Percentiles rank a stretch among this genome's conserved stretches.
These are phyloP conservation scores for Candida germanica DNA, from an alignment of 805 yeast genomes.

Conservation along the genomic window DNA sequence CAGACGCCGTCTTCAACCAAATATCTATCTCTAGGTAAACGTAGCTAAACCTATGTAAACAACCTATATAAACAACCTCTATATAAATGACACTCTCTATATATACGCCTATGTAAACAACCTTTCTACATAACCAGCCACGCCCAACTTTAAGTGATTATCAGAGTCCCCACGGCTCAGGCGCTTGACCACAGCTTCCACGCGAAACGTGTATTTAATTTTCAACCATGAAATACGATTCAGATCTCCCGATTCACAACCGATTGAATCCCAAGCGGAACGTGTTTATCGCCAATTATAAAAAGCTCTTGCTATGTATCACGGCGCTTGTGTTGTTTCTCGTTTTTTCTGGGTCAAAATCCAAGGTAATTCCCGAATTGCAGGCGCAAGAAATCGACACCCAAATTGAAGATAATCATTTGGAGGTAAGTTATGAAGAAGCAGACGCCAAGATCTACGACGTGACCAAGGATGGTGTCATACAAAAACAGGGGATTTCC, in stretches of 20 bases:
- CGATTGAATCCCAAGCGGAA: constrained; percentile 69
- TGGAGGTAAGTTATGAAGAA: constrained; percentile 11
- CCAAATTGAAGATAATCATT: constrained; percentile 12
- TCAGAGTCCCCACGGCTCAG: too few relatives aligned
- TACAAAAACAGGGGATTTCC: constrained; percentile 7
- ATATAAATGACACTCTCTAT: too few relatives aligned
- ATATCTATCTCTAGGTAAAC: too few relatives aligned
- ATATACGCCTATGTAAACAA: too few relatives aligned
- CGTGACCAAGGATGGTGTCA: constrained; percentile 19
- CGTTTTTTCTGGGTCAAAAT: constrained; percentile 1
- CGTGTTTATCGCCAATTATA: constrained; percentile 34
- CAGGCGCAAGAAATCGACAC: constrained; percentile 12
- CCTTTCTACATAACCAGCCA: too few relatives aligned
- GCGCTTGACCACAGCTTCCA: too few relatives aligned
- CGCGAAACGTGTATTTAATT: too few relatives aligned
- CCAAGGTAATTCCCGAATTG: constrained; percentile 7
- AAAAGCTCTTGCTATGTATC: constrained; percentile 3
- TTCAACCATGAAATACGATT: constrained; percentile 1
- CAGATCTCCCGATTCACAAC: constrained; percentile 19
- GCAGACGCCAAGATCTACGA: constrained; percentile 15
- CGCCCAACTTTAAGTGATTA: too few relatives aligned
- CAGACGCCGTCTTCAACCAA: too few relatives aligned
- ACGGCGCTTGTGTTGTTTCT: constrained; percentile 3
- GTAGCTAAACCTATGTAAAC: too few relatives aligned
- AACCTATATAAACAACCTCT: too few relatives aligned